Evolutionary conservation across 2,329 filamentous ascomycete species (phyloP).

Genomic region (Colletotrichum sp.): DNA sequence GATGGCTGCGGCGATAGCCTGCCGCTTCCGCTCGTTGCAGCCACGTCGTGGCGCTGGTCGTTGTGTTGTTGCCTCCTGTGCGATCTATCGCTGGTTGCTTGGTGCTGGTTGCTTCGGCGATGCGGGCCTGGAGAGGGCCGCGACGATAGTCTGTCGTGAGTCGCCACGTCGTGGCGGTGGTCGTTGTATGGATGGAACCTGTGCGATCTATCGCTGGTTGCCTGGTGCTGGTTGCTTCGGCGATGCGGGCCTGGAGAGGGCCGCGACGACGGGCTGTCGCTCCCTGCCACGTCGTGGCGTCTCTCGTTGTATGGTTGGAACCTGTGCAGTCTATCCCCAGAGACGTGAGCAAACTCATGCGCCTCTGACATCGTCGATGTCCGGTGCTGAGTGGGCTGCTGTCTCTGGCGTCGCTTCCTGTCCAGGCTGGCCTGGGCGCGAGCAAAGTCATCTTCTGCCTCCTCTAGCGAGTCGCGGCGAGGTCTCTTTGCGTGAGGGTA

Average conservation of each 20-base stretch:
- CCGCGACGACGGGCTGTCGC: too few species aligned
- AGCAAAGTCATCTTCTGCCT: not conserved
- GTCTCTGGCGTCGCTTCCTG: not conserved
- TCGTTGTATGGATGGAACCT: not conserved
- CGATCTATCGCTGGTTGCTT: not conserved
- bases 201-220: not conserved
- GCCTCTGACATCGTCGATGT: not conserved
- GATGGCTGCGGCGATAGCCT: too few species aligned
- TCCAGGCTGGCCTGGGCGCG: not conserved
- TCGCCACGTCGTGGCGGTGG: not conserved
- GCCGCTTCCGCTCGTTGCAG: too few species aligned
- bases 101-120: too few species aligned
- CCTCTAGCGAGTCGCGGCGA: not conserved
- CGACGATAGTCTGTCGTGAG: not conserved
- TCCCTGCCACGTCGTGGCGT: not conserved
- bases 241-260: too few species aligned
- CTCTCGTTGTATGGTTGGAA: not conserved
- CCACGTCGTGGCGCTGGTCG: too few species aligned
- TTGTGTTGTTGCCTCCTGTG: too few species aligned
- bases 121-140: not conserved
- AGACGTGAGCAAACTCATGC: not conserved
- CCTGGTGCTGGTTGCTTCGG: too few species aligned
- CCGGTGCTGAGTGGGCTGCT: not conserved
- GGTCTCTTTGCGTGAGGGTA: not conserved
- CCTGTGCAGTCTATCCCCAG: not conserved